Percentiles rank a stretch among this genome's conserved stretches.
phyloP scores from a whole-genome alignment of 345 rosid genomes.

The Chamaenerion angustifolium region DNA sequence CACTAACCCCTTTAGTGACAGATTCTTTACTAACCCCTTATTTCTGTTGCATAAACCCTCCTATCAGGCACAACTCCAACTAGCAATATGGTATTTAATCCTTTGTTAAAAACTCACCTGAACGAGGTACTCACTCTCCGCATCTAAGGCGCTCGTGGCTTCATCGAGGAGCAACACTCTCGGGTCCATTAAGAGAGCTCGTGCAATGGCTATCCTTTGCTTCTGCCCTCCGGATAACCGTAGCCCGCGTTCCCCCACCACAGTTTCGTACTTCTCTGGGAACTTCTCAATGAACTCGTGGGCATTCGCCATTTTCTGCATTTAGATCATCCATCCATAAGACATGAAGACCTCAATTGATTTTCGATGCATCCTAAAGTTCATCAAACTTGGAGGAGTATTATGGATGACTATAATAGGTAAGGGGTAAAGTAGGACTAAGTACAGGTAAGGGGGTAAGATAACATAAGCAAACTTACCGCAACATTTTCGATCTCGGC shows the following conservation, averaged over 20 bases:
- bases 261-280: conserved; percentile 65
- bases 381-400: not conserved
- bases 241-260: conserved; percentile 83
- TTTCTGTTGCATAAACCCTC: too few relatives aligned
- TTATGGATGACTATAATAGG: too few relatives aligned
- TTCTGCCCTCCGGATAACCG: conserved; percentile 96
- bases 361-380: not conserved
- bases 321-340: too few relatives aligned
- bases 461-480: conserved; percentile 34
- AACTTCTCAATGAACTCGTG: conserved; percentile 69
- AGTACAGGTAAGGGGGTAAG: too few relatives aligned
- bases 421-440: too few relatives aligned
- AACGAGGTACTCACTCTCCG: conserved; percentile 89
- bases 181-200: conserved; percentile 86
- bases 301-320: conserved; percentile 95
- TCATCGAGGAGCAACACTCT: conserved; percentile 72
- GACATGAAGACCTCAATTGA: too few relatives aligned
- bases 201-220: conserved; percentile 80
- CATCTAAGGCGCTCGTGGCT: conserved; percentile 96
- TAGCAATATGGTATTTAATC: too few relatives aligned
- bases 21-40: too few relatives aligned
- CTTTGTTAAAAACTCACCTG: conserved; percentile 39
- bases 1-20: too few relatives aligned
- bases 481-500: conserved; percentile 56
- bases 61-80: too few relatives aligned